Conservation (phyloP, 2,329 filamentous ascomycete species). For the Calonectria henricotiae region DNA sequence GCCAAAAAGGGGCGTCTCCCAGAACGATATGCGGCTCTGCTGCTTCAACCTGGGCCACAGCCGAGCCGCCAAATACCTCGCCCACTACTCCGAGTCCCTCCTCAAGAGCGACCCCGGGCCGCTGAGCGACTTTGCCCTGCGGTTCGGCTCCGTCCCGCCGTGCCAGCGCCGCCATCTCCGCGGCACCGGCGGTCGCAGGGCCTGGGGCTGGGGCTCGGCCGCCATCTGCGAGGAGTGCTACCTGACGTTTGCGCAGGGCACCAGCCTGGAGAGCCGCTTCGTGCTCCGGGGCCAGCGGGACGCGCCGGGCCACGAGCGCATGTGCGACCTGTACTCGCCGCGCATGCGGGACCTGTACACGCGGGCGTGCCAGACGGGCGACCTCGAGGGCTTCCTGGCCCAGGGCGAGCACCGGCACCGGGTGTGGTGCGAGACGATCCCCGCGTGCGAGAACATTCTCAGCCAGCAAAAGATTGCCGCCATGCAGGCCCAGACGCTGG, state of each 20-base stretch:
- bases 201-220: conserved; percentile 59
- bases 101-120: conserved; percentile 49
- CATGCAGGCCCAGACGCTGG: conserved; percentile 50
- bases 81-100: conserved; percentile 51
- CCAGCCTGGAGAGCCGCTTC: conserved; percentile 53
- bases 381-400: conserved; percentile 51
- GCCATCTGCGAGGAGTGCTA: conserved; percentile 60
- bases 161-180: conserved; percentile 46
- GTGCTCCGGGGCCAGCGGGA: conserved; percentile 48
- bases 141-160: conserved; percentile 53
- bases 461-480: conserved; percentile 49
- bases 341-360: conserved; percentile 58
- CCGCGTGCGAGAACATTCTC: conserved; percentile 50
- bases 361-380: conserved; percentile 50
- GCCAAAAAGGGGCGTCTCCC: conserved; percentile 40
- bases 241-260: conserved; percentile 54
- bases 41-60: conserved; percentile 56
- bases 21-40: conserved; percentile 52
- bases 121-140: conserved; percentile 52
- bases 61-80: conserved; percentile 49
- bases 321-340: conserved; percentile 60
- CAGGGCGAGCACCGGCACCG: conserved; percentile 49
- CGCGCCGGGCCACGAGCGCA: conserved; percentile 38
- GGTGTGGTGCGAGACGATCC: conserved; percentile 56
- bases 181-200: conserved; percentile 43